These are phyloP conservation scores for Meripilus lineatus DNA, from an alignment of 1,284 basidiomycete species.

Conservation along the genomic window DNA sequence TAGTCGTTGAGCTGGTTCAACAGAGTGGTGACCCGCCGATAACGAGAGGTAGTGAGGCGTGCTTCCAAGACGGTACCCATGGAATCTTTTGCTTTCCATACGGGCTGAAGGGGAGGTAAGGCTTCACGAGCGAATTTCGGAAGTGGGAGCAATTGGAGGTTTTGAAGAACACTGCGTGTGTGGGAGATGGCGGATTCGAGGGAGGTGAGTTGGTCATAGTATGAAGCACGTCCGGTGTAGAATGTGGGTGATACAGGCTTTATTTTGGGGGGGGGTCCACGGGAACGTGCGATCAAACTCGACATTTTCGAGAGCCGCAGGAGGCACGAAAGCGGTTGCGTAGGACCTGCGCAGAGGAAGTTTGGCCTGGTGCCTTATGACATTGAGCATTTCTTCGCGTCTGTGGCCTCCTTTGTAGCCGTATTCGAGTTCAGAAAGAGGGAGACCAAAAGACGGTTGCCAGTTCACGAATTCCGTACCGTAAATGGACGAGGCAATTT, in stretches of 20 bases:
- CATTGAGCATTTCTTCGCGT: slow-evolving; percentile 10
- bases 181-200: slow-evolving; percentile 65
- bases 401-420: not conserved
- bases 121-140: slow-evolving; percentile 64
- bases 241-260: slow-evolving; percentile 66
- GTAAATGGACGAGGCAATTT: no score
- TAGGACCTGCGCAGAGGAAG: slow-evolving; percentile 7
- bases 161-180: slow-evolving; percentile 56
- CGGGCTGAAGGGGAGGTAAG: slow-evolving; percentile 52
- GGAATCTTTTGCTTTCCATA: slow-evolving; percentile 66
- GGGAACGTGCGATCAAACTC: slow-evolving; percentile 5
- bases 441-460: slow-evolving; percentile 6
- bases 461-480: no score
- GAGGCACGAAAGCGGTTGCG: slow-evolving; percentile 29
- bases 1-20: slow-evolving; percentile 74
- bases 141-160: slow-evolving; percentile 71
- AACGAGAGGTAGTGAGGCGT: slow-evolving; percentile 67
- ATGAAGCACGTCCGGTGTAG: slow-evolving; percentile 82
- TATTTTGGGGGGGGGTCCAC: slow-evolving; percentile 17
- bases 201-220: slow-evolving; percentile 68
- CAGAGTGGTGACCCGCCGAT: slow-evolving; percentile 60
- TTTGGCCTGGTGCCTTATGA: slow-evolving; percentile 9
- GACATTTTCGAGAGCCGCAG: slow-evolving; percentile 24
- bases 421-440: no score
- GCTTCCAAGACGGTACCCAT: slow-evolving; percentile 56